Conservation (phyloP, 1,284 basidiomycete species). For the Anthracocystis panici-leucophaei region DNA sequence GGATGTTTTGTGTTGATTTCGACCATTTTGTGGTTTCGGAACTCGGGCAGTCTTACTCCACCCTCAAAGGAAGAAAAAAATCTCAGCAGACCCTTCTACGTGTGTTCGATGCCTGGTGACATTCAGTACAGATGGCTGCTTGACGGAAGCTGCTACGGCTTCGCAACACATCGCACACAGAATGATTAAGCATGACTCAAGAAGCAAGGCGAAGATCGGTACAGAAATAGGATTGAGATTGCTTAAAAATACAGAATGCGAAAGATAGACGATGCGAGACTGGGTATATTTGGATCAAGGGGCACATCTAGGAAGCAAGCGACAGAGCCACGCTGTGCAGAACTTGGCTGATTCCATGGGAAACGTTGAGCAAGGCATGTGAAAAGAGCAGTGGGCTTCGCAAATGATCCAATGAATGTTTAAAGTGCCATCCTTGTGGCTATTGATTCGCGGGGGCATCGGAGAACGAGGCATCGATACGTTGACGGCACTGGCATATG, state of each 20-base stretch:
- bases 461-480: too few species aligned
- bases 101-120: too few species aligned
- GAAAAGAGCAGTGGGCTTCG: background rate
- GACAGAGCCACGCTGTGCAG: background rate
- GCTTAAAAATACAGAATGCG: constrained; percentile 41
- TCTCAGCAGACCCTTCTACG: too few species aligned
- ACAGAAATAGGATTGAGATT: constrained; percentile 7
- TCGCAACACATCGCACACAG: background rate
- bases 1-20: constrained; percentile 15
- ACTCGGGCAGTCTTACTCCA: constrained; percentile 16
- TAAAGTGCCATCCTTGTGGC: too few species aligned
- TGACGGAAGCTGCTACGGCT: background rate
- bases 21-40: constrained; percentile 3
- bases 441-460: too few species aligned
- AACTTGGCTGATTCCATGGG: background rate
- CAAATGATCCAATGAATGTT: background rate
- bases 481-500: too few species aligned
- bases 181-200: background rate
- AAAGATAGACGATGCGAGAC: constrained; percentile 10
- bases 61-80: background rate
- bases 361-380: background rate
- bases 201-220: too few species aligned
- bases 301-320: background rate
- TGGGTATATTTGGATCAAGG: constrained; percentile 23
- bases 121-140: too few species aligned